phyloP scores from a whole-genome alignment of 805 yeast species.

The Tetrapisispora phaffii region DNA sequence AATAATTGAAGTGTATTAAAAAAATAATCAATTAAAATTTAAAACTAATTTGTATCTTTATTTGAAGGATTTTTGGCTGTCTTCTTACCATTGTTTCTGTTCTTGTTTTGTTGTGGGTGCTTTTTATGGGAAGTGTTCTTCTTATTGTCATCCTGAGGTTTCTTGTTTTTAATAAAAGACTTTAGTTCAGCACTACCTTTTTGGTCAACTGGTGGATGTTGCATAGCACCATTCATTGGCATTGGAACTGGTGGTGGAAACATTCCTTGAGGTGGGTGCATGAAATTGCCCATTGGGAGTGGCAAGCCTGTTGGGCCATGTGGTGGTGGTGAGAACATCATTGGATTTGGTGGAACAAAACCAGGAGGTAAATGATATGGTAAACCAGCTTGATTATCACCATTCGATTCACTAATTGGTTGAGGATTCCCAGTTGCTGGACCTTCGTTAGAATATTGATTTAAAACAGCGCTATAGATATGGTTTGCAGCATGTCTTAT shows the following conservation, averaged over 20 bases:
- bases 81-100: neutral
- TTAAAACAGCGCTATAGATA: constrained; percentile 27
- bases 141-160: neutral
- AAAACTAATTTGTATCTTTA: neutral
- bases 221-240: neutral
- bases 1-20: no score
- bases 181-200: constrained; percentile 8
- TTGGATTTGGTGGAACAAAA: constrained; percentile 8
- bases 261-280: constrained; percentile 9
- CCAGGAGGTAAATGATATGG: constrained; percentile 23
- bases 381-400: constrained; percentile 17
- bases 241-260: constrained; percentile 6
- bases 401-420: constrained; percentile 5
- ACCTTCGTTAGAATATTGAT: constrained; percentile 18
- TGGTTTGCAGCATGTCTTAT: constrained; percentile 23
- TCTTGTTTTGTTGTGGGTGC: neutral
- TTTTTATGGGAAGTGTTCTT: neutral
- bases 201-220: constrained; percentile 4
- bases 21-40: no score
- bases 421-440: neutral
- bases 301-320: constrained; percentile 12
- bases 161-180: constrained; percentile 2
- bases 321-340: constrained; percentile 10
- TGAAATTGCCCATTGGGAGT: constrained; percentile 9
- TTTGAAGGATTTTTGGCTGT: neutral